A percentile compares a stretch with the other conserved stretches of the same genome.
phyloP scores from a whole-genome alignment of 768 basidiomycete species.

The Tulasnella sp. region DNA sequence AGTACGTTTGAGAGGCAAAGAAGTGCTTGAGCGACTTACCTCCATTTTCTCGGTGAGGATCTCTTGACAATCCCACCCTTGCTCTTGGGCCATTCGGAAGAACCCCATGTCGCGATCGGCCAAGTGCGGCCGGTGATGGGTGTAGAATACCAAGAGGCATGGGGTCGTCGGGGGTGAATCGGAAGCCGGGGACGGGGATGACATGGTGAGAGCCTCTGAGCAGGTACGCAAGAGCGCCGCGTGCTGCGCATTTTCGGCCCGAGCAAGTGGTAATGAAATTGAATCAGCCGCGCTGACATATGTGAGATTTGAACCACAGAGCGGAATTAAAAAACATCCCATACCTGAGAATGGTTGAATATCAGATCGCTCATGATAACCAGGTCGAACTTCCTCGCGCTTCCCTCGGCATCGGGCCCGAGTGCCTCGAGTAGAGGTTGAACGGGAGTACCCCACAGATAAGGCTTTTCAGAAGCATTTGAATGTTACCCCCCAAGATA shows the following conservation, averaged over 20 bases:
- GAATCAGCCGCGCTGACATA: too few species aligned
- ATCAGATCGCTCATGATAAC: constrained; percentile 89
- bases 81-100: constrained; percentile 56
- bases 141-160: constrained; percentile 76
- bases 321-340: too few species aligned
- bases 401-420: background rate
- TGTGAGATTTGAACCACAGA: too few species aligned
- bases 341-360: constrained; percentile 89
- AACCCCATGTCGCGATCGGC: constrained; percentile 80
- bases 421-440: constrained; percentile 42
- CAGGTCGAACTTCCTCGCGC: constrained; percentile 54
- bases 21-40: constrained; percentile 39
- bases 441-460: constrained; percentile 71
- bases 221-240: constrained; percentile 75
- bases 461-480: constrained; percentile 33
- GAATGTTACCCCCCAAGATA: background rate
- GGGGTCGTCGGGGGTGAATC: constrained; percentile 33
- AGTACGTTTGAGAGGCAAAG: background rate
- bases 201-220: constrained; percentile 37
- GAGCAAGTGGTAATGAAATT: too few species aligned
- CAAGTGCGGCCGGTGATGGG: constrained; percentile 81
- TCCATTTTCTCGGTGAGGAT: constrained; percentile 61
- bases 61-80: constrained; percentile 71
- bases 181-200: background rate
- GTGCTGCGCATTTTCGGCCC: constrained; percentile 48